Base-by-base conservation (phyloP, 2,329 filamentous ascomycete genomes). In the Hypomyces perniciosus region DNA sequence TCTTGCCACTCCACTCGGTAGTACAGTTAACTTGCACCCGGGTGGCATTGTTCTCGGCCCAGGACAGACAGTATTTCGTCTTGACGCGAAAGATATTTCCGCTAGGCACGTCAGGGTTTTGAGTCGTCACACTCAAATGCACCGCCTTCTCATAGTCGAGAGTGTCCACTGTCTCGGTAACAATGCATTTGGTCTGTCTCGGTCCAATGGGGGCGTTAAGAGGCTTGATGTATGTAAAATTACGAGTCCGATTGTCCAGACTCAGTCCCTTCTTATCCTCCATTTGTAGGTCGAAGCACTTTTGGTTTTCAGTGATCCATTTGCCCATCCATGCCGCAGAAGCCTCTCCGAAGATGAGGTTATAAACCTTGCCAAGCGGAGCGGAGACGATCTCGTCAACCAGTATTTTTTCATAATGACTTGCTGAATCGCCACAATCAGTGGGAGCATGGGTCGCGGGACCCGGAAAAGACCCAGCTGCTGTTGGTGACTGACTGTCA, bases 1-100 rank as follows among this genome's bases (percentile, higher is more conserved):
- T 96, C 77, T 97, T 99, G 60, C 91, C 91, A 4, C 86, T 85
- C 95, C 95, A 99, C 64, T 99, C 95, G 40, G 96, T 88, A 2
- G 84, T 86, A 66, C 90, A 96, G 58, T 86, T 96, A 72, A 92
- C 86, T 55, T 93, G 83, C 30, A 99, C 72, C 29, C 90, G 81
- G 1, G 95, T 99, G 37, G 83, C 75, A 62, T 96, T 96, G 55
- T 84, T 85, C 46, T 93, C 84, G 4, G 85, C 90, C 93, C 93
- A 99, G 46, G 88, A 88, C 26, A 99, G 76, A 63, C 95, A 96
- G 64, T 97, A 99, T 60, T 87, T 88, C 3, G 93, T 99, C 70
- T 96, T 97, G 42, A 89, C 87, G 35, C 81, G 80, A 64, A 99
- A 99, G 4, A 95, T 81, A 63, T 90, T 95, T 33, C 93, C 93